Evolutionary conservation across 768 basidiomycete genomes (phyloP), one percentile per base, ranked within the genome.

Genomic region (Suillus luteus): DNA sequence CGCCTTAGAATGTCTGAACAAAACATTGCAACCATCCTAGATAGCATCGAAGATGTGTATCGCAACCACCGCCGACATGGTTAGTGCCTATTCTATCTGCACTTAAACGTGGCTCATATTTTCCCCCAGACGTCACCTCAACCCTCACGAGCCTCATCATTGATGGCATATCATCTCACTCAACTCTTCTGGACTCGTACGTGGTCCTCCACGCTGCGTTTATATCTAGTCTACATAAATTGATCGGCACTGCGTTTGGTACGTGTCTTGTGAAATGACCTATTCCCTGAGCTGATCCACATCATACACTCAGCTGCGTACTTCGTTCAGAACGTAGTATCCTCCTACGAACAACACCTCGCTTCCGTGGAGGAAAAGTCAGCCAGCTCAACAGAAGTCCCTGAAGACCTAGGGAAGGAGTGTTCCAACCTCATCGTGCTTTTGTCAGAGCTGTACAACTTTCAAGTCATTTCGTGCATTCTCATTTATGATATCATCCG

Each of bases 361-460:
- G 59, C 67, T 1, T 64, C 71, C 38, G 49, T 83, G 19, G 69
- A 76, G 57, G 73, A 71, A 60, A 41, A 49, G 52, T 65, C 57
- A 19, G 6, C 62, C 1, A 55, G 70, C 17, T 59, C 58, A 24
- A 66, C 72, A 2, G 68, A 70, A 19, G 71, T 71, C 19, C 65
- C 71, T 10, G 80, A 80, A 24, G 79, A 76, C 2, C 73, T 78
- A 7, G 92, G 94, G 37, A 99, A 99, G 77, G 93, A 96, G 72
- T 88, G 88, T 67, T 87, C 91, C 11, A 99, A 99, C 73, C 77
- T 99, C 40, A 83, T 96, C 48, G 86, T 93, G 1, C 83, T 99
- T 27, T 77, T 98, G 24, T 92, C 94, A 2, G 95, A 98, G 72
- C 79, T 99, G 22, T 99, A 98, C 80, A 98, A 98, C 73, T 95